Evolutionary conservation across 2,329 filamentous ascomycete species (phyloP), one percentile per base, ranked within the genome.

Genomic region (Pseudogymnoascus sp.): DNA sequence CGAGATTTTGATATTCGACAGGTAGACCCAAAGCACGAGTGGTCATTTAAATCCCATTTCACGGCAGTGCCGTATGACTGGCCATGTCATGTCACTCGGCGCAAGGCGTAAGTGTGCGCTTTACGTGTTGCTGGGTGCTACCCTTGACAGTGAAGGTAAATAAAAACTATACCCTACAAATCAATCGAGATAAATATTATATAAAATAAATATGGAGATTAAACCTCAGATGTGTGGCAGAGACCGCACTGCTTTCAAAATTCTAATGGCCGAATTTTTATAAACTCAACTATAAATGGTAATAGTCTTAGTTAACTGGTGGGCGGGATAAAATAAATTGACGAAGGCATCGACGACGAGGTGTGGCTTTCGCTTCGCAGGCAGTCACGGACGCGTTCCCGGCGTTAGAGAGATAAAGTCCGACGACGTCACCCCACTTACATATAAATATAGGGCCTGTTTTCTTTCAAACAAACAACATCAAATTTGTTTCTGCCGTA

Each of bases 1-100:
- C 66, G 72, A 7, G 72, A 76, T 46, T 76, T 71, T 60, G 71
- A 75, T 1, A 67, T 77, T 46, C 63, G 69, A 36, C 66, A 70
- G 37, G 66, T 74, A 0, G 61, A 75, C 53, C 56, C 69, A 2
- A 49, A 64, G 16, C 68, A 70, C 59, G 64, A 68, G 18, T 75
- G 73, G 74, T 71, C 63, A 43, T 74, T 67, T 64, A 68, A 73
- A 31, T 70, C 67, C n/a, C 71, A 74, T 56, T 75, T 75, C 49
- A 72, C 70, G 1, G 68, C 67, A 7, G 67, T 70, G 7, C 72
- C 71, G 8, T 65, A 74, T 63, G 67, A 60, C 8, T 74, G 72
- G 72, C 65, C 68, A 34, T 66, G 64, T 59, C 12, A 34, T 31
- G 65, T 67, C 5, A 61, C 34, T 16, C 43, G 65, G 43, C 63